Conservation (phyloP, 768 basidiomycete species). For the Lactarius trivialis region DNA sequence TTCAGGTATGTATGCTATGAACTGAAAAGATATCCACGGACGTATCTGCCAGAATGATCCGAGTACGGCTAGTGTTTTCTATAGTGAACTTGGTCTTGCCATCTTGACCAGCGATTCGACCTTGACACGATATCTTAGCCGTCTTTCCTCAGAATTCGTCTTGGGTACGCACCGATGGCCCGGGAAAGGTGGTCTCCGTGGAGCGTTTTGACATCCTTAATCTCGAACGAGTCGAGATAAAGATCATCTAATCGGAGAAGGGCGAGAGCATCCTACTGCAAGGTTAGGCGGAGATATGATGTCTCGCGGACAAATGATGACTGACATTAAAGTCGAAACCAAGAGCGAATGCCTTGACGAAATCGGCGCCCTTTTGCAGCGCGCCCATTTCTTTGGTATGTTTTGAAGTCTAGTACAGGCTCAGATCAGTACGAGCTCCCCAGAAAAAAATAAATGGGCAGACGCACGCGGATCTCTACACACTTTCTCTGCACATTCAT, state of each 20-base stretch:
- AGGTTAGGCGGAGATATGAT: conserved; percentile 2
- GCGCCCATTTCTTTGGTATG: conserved; percentile 91
- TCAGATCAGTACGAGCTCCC: neutral
- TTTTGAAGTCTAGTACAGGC: conserved; percentile 73
- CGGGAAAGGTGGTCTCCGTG: conserved; percentile 98
- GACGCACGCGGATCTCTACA: conserved; percentile 86
- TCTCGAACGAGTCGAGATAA: conserved; percentile 97
- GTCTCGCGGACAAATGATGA: neutral
- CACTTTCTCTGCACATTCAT: conserved; percentile 90
- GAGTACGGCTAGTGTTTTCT: conserved; percentile 92
- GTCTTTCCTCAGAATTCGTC: neutral
- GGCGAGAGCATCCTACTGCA: conserved; percentile 81
- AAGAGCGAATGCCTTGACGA: conserved; percentile 88
- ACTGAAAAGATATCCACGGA: conserved; percentile 36
- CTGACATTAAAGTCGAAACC: conserved; percentile 93
- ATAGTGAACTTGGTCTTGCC: conserved; percentile 99
- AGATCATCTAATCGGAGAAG: conserved; percentile 93
- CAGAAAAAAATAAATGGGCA: neutral
- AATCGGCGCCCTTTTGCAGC: conserved; percentile 95
- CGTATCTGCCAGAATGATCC: conserved; percentile 99
- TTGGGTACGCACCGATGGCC: conserved; percentile 67
- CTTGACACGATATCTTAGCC: conserved; percentile 33
- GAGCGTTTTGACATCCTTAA: conserved; percentile 97
- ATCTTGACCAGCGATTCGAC: conserved; percentile 97
- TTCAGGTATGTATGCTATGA: conserved; percentile 14